Conservation (phyloP, 1,284 basidiomycete species). For the Schizophyllum amplum region DNA sequence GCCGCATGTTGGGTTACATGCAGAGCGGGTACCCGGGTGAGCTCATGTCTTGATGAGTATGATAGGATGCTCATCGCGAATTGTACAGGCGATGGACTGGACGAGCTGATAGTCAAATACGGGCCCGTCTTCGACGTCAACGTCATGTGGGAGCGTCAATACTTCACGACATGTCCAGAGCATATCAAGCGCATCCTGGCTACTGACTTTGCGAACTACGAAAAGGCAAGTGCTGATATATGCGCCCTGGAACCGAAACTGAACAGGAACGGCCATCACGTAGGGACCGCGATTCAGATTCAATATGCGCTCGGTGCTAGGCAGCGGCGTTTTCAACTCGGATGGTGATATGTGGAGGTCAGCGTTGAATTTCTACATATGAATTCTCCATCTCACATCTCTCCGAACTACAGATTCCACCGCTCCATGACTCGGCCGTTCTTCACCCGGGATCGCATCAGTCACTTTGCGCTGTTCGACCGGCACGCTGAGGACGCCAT, state of each 20-base stretch:
- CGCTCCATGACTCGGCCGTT: conserved; percentile 39
- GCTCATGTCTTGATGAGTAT: too few species aligned
- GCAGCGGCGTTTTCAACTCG: conserved; percentile 40
- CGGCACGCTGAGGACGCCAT: conserved; percentile 31
- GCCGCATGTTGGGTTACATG: too few species aligned
- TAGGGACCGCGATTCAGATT: conserved; percentile 20
- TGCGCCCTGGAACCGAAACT: too few species aligned
- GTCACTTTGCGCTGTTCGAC: conserved; percentile 40
- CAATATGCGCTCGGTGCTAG: conserved; percentile 24
- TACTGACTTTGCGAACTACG: conserved; percentile 19
- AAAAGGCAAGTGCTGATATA: conserved; percentile 13
- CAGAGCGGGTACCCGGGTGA: too few species aligned
- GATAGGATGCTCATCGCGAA: not conserved
- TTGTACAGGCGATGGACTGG: conserved; percentile 14
- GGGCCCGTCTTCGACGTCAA: conserved; percentile 20
- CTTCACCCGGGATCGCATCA: conserved; percentile 35
- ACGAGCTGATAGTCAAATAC: conserved; percentile 12
- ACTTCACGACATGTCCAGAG: conserved; percentile 25
- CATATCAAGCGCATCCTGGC: conserved; percentile 16
- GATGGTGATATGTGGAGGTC: conserved; percentile 35
- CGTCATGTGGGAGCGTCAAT: conserved; percentile 20
- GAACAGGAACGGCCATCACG: not conserved
- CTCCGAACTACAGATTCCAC: conserved; percentile 20
- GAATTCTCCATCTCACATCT: too few species aligned
- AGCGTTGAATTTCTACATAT: too few species aligned